Evolutionary conservation across 1,139 yeast genomes (phyloP).

Genomic region (Protomyces gravidus): DNA sequence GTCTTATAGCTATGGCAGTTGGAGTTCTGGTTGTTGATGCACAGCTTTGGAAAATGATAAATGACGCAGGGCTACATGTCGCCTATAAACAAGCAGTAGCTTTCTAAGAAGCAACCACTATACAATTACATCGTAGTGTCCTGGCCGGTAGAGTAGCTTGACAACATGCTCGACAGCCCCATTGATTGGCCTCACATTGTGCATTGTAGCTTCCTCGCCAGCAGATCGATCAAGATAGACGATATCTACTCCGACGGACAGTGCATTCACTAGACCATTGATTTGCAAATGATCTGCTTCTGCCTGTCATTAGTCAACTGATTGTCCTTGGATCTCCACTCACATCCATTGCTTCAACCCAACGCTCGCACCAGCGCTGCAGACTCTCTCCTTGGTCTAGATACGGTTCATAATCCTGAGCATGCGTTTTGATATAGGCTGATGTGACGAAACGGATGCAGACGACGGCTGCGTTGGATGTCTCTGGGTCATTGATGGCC

Average conservation of each 20-base stretch:
- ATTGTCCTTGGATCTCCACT: neutral
- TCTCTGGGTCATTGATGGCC: conserved; percentile 31
- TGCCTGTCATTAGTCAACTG: conserved; percentile 20
- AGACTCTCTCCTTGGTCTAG: conserved; percentile 24
- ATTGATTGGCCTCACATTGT: conserved; percentile 31
- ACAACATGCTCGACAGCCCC: conserved; percentile 14
- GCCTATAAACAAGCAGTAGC: too few relatives aligned
- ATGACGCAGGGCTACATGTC: too few relatives aligned
- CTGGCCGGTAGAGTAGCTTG: conserved; percentile 35
- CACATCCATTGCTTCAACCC: conserved; percentile 35
- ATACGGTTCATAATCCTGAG: conserved; percentile 34
- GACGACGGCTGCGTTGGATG: conserved; percentile 35
- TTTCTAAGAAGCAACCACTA: neutral
- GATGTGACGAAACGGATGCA: conserved; percentile 35
- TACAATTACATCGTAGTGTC: conserved; percentile 34
- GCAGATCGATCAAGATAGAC: conserved; percentile 22
- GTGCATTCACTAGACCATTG: conserved; percentile 35
- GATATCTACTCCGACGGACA: conserved; percentile 28
- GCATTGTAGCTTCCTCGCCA: conserved; percentile 27
- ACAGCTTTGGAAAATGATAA: too few relatives aligned
- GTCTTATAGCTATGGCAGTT: too few relatives aligned
- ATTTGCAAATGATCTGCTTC: conserved; percentile 36
- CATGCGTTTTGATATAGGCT: conserved; percentile 35
- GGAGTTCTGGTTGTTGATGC: too few relatives aligned
- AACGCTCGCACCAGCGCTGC: conserved; percentile 33